Base-by-base conservation (phyloP, 768 basidiomycete species). In the Mycena vitilis region DNA sequence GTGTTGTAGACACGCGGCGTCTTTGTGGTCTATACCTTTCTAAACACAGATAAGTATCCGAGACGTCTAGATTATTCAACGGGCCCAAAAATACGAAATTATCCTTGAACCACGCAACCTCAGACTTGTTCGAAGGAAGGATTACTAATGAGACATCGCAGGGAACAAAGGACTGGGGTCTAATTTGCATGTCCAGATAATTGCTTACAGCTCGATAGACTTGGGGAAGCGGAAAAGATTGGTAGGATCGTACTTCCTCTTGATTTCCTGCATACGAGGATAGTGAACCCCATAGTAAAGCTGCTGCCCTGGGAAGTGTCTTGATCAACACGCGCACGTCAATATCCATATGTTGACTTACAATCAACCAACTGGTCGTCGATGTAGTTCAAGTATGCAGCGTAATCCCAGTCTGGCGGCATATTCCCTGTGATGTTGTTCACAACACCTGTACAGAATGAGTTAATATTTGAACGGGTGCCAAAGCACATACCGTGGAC, bases 161-260 rank as follows among this genome's bases (percentile, higher is more conserved):
- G n/a, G n/a, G n/a, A n/a, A n/a, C n/a, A n/a, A n/a, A n/a, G n/a
- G n/a, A n/a, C n/a, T n/a, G n/a, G n/a, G n/a, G n/a, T n/a, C n/a
- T n/a, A n/a, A n/a, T n/a, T n/a, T n/a, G n/a, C n/a, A 30, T 30
- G 40, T 40, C n/a, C n/a, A 40, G 40, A 40, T 30, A 4, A 8
- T 2, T 40, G 11, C 40, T 53, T 6, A 53, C 15, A 53, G 52
- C 55, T 56, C 55, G 55, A 56, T 56, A 30, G 55, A 56, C 55
- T 22, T 38, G 37, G 55, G 55, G 55, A 56, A 56, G 37, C 55
- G 55, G 55, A 56, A 56, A 12, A 56, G n/a, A 38, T 56, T 56
- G 55, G 36, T 38, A 11, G 55, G 55, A 56, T 56, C 55, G 18
- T 56, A 56, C 20, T 22, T 40, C 55, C 55, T 40, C 40, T 56